A percentile compares a stretch with the other conserved stretches of the same genome.
Evolutionary conservation across 2,329 filamentous ascomycete species (phyloP).

Genomic region (Cytospora piceicola): DNA sequence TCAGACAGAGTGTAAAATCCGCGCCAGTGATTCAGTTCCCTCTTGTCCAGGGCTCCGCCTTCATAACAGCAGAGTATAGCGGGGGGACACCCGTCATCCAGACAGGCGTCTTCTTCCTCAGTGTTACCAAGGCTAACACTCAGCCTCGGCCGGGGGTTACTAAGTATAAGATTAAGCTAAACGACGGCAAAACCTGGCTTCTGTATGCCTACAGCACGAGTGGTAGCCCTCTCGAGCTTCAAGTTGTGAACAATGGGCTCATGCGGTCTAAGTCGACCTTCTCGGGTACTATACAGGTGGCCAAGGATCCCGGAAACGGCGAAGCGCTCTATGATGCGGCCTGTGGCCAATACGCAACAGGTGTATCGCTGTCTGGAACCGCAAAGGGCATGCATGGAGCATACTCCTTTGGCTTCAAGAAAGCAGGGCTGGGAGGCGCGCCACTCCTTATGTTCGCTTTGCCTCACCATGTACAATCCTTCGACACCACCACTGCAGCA

Average conservation of each 20-base stretch:
- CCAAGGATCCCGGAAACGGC: constrained; percentile 70
- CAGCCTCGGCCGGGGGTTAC: constrained; percentile 65
- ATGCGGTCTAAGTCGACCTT: constrained; percentile 71
- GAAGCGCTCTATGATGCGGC: constrained; percentile 76
- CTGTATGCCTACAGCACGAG: constrained; percentile 71
- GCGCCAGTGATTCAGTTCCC: constrained; percentile 73
- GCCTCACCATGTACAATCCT: constrained; percentile 81
- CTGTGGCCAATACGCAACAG: constrained; percentile 73
- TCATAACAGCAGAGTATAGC: constrained; percentile 77
- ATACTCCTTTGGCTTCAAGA: constrained; percentile 77
- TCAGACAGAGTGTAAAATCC: constrained; percentile 59
- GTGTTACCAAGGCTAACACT: constrained; percentile 61
- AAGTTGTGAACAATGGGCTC: constrained; percentile 66
- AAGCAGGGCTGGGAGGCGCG: constrained; percentile 63
- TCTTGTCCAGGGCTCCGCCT: constrained; percentile 86
- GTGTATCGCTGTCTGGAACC: constrained; percentile 66
- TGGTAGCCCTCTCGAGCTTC: constrained; percentile 67
- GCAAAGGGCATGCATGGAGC: constrained; percentile 62
- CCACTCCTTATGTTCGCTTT: constrained; percentile 83
- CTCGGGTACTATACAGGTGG: constrained; percentile 78
- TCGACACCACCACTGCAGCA: constrained; percentile 61
- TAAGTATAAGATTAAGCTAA: constrained; percentile 76
- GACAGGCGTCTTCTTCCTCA: constrained; percentile 73
- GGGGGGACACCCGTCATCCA: constrained; percentile 73
- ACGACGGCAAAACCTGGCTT: constrained; percentile 77